Evolutionary conservation across 2,329 filamentous ascomycete species (phyloP).

Genomic region (Aspergillus sp.): DNA sequence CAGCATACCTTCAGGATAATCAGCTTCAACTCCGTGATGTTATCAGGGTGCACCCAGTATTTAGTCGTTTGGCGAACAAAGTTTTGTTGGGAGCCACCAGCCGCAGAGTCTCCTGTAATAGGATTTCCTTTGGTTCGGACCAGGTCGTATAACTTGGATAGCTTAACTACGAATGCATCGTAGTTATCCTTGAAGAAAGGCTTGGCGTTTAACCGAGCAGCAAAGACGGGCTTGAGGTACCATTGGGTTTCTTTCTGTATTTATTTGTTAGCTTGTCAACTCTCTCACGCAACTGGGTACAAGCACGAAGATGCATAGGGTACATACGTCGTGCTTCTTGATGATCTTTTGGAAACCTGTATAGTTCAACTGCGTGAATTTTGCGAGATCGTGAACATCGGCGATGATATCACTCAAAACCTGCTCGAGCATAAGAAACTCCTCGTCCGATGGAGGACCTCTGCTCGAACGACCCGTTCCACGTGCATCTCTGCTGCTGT

Average conservation of each 20-base stretch:
- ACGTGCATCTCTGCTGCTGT: conserved; percentile 50
- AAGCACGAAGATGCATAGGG: conserved; percentile 32
- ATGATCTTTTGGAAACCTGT: conserved; percentile 99
- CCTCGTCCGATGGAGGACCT: conserved; percentile 72
- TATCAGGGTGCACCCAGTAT: conserved; percentile 99
- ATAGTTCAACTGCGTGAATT: conserved; percentile 98
- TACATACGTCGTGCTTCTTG: conserved; percentile 93
- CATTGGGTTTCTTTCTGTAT: conserved; percentile 85
- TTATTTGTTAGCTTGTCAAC: conserved; percentile 1
- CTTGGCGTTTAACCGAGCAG: conserved; percentile 88
- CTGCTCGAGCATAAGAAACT: conserved; percentile 90
- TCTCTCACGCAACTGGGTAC: background rate
- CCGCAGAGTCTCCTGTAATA: conserved; percentile 84
- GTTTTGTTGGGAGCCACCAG: conserved; percentile 88
- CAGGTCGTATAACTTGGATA: conserved; percentile 92
- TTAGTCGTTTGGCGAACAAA: conserved; percentile 98
- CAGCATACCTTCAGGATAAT: conserved; percentile 80
- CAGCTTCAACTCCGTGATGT: conserved; percentile 96
- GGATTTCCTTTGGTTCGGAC: conserved; percentile 92
- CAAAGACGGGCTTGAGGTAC: conserved; percentile 94
- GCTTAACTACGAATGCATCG: conserved; percentile 89
- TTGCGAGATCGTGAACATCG: conserved; percentile 95
- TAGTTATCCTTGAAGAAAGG: conserved; percentile 99
- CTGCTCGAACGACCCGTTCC: conserved; percentile 32
- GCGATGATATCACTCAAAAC: conserved; percentile 97